These are phyloP conservation scores for Fusarium begoniae DNA, from an alignment of 2,329 filamentous ascomycete species.

Conservation along the genomic window DNA sequence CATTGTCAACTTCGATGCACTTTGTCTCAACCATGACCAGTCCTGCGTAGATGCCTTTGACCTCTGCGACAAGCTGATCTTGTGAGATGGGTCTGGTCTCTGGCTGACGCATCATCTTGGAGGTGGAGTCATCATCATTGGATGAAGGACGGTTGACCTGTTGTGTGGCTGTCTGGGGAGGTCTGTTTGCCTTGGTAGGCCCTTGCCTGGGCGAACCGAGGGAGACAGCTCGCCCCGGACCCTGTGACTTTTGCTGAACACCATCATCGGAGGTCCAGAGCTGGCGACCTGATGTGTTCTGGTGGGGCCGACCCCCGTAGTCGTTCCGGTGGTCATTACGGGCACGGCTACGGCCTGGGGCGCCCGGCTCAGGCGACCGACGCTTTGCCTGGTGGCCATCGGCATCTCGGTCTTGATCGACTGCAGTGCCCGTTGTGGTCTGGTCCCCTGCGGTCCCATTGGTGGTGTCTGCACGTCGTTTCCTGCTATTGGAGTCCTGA, in stretches of 20 bases:
- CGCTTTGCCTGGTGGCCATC: slow-evolving; percentile 37
- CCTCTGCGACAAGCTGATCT: slow-evolving; percentile 81
- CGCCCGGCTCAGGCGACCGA: slow-evolving; percentile 40
- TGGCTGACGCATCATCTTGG: slow-evolving; percentile 30
- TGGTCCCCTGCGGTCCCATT: neutral
- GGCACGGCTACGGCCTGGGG: slow-evolving; percentile 16
- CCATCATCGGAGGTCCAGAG: slow-evolving; percentile 45
- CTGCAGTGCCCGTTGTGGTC: neutral
- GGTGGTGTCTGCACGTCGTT: slow-evolving; percentile 7
- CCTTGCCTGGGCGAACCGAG: slow-evolving; percentile 1
- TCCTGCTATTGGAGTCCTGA: slow-evolving; percentile 5
- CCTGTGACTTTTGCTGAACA: slow-evolving; percentile 11
- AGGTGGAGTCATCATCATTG: slow-evolving; percentile 10
- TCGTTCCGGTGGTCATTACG: slow-evolving; percentile 24
- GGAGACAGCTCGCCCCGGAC: slow-evolving; percentile 6
- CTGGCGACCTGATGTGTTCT: slow-evolving; percentile 35
- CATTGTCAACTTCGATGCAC: slow-evolving; percentile 83
- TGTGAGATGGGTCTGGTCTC: slow-evolving; percentile 65
- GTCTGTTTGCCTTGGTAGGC: slow-evolving; percentile 4
- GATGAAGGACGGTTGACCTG: neutral
- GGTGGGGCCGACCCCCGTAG: slow-evolving; percentile 35
- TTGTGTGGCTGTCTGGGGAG: slow-evolving; percentile 1
- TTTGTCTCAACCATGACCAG: slow-evolving; percentile 88
- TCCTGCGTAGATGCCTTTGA: slow-evolving; percentile 84
- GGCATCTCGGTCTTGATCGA: slow-evolving; percentile 5